Percentiles rank a stretch among this genome's conserved stretches.
These are phyloP conservation scores for Monosporozyma servazzii DNA, from an alignment of 805 yeast genomes.

Conservation along the genomic window DNA sequence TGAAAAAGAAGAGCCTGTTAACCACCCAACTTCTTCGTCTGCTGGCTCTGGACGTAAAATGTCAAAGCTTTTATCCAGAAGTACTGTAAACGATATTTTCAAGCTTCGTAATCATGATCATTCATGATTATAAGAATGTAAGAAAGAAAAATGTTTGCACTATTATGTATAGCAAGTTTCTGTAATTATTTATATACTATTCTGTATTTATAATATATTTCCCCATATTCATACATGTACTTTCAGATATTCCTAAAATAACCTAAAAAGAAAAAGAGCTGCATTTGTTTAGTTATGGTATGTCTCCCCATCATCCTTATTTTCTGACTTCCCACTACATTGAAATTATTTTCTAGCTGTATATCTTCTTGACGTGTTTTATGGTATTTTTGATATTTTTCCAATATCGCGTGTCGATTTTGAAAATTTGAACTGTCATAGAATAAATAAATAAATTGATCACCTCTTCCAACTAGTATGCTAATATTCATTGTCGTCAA, in stretches of 20 bases:
- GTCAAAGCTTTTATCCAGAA: constrained; percentile 22
- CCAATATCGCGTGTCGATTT: neutral
- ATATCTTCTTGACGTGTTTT: neutral
- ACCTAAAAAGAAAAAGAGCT: too few species aligned
- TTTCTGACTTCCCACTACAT: neutral
- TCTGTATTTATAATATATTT: neutral
- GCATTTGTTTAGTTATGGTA: too few species aligned
- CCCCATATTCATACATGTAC: neutral
- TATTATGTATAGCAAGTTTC: neutral
- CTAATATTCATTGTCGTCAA: neutral
- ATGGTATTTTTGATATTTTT: neutral
- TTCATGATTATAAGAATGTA: neutral
- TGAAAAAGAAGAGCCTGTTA: neutral
- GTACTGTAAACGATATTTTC: constrained; percentile 22
- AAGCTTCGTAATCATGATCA: constrained; percentile 20
- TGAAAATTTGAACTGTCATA: neutral
- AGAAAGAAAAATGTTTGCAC: neutral
- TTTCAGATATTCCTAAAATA: too few species aligned
- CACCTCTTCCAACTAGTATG: neutral
- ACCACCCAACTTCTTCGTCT: constrained; percentile 3
- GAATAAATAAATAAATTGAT: neutral
- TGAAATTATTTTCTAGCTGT: neutral
- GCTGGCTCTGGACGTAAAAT: constrained; percentile 17
- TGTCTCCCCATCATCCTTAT: too few species aligned
- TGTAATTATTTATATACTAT: neutral